Evolutionary conservation across 1,139 yeast species (phyloP).

Genomic region (Chernovozyma aurita): DNA sequence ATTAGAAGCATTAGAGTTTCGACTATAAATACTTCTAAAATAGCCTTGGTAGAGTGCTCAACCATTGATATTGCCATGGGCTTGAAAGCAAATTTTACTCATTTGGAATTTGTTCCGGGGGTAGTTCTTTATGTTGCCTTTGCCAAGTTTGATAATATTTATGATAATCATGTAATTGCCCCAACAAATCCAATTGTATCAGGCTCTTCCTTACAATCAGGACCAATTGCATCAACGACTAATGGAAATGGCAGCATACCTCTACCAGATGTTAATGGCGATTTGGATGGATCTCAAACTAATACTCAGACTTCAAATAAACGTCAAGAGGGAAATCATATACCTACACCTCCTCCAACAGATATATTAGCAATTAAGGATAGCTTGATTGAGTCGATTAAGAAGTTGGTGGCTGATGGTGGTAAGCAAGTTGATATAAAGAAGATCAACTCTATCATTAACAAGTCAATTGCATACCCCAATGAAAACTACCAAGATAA

Average conservation of each 20-base stretch:
- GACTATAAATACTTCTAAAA: conserved; percentile 32
- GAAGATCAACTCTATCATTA: conserved; percentile 29
- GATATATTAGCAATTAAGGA: conserved; percentile 24
- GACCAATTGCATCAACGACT: conserved; percentile 11
- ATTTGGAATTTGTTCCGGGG: conserved; percentile 78
- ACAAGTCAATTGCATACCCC: conserved; percentile 27
- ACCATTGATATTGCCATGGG: conserved; percentile 70
- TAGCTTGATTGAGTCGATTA: not conserved
- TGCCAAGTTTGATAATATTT: conserved; percentile 49
- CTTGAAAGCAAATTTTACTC: conserved; percentile 73
- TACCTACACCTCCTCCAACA: too few relatives aligned
- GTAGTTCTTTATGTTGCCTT: conserved; percentile 60
- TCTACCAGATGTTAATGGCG: conserved; percentile 11
- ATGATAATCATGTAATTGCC: conserved; percentile 10
- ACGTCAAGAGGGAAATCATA: too few relatives aligned
- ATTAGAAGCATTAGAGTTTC: conserved; percentile 51
- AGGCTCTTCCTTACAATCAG: conserved; percentile 8
- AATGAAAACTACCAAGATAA: conserved; percentile 37
- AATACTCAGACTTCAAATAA: too few relatives aligned
- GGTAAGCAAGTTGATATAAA: conserved; percentile 21
- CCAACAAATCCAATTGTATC: too few relatives aligned
- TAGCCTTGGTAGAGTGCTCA: conserved; percentile 72
- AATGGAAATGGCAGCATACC: conserved; percentile 6
- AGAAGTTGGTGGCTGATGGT: conserved; percentile 12
- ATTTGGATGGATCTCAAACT: not conserved